Evolutionary conservation across 139 green algal species (phyloP).

Genomic region (Trebouxia sp.): DNA sequence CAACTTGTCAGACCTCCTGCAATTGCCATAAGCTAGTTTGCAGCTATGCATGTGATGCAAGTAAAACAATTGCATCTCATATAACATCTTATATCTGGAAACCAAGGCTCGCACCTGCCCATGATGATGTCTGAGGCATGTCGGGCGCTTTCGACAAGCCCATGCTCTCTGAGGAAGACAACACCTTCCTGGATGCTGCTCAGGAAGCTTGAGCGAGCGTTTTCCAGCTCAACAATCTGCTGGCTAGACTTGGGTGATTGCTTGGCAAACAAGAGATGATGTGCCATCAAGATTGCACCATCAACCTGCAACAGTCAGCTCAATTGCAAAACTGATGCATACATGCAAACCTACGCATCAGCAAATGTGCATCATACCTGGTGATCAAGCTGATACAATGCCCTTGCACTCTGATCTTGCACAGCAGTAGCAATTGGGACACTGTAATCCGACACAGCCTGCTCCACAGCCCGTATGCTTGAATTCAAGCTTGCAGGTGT

Average conservation of each 20-base stretch:
- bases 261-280: conserved; percentile 22
- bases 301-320: conserved; percentile 11
- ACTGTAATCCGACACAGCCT: background rate
- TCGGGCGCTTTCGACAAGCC: conserved; percentile 2
- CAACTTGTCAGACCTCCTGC: background rate
- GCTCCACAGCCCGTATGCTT: conserved; percentile 29
- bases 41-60: too few relatives aligned
- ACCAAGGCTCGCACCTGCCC: background rate
- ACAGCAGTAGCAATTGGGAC: conserved; percentile 22
- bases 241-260: background rate
- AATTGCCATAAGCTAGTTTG: too few relatives aligned
- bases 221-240: conserved; percentile 8
- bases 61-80: background rate
- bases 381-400: conserved; percentile 1
- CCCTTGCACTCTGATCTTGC: background rate
- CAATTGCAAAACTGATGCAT: background rate
- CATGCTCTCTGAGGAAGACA: conserved; percentile 19
- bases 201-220: background rate
- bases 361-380: background rate
- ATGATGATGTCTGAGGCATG: conserved; percentile 9
- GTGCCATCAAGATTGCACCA: conserved; percentile 14
- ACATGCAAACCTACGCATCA: background rate
- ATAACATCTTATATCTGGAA: background rate
- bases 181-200: background rate
- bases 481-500: conserved; percentile 19